Conservation (phyloP, 2,329 filamentous ascomycete genomes). For the Dactylonectria estremocensis region DNA sequence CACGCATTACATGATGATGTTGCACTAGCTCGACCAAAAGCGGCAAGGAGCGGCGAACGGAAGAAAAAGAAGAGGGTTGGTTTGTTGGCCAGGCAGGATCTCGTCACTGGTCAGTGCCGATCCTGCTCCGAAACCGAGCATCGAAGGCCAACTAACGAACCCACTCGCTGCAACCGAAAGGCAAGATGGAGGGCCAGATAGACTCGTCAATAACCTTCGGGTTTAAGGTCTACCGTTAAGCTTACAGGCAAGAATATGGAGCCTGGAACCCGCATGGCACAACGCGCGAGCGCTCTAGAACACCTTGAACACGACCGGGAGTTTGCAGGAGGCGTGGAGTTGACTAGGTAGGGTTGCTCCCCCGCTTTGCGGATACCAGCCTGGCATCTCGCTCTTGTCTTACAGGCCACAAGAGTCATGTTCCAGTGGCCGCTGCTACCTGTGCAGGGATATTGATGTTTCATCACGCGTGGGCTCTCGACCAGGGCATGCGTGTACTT, state of each 20-base stretch:
- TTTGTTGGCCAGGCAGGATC: neutral
- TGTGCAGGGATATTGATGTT: constrained; percentile 20
- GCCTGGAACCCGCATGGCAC: neutral
- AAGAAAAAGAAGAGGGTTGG: neutral
- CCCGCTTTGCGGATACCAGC: neutral
- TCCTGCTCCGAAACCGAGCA: neutral
- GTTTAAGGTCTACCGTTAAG: constrained; percentile 28
- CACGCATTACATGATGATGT: constrained; percentile 16
- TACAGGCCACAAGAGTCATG: no score
- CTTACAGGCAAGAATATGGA: constrained; percentile 18
- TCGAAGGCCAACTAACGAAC: no score
- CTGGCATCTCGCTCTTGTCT: neutral
- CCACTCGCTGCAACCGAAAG: no score
- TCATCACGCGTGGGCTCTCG: constrained; percentile 28
- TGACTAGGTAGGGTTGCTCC: neutral
- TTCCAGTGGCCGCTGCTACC: no score
- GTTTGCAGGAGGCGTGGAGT: constrained; percentile 1
- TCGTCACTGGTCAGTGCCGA: constrained; percentile 15
- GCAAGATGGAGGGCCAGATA: constrained; percentile 1
- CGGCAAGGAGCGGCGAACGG: constrained; percentile 6
- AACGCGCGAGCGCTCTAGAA: constrained; percentile 14
- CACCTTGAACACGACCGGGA: constrained; percentile 16
- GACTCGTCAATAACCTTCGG: constrained; percentile 27
- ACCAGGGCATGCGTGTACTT: constrained; percentile 11
- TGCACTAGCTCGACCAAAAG: constrained; percentile 11